Conservation (phyloP, 768 basidiomycete species). For the Gelatoporia subvermispora region DNA sequence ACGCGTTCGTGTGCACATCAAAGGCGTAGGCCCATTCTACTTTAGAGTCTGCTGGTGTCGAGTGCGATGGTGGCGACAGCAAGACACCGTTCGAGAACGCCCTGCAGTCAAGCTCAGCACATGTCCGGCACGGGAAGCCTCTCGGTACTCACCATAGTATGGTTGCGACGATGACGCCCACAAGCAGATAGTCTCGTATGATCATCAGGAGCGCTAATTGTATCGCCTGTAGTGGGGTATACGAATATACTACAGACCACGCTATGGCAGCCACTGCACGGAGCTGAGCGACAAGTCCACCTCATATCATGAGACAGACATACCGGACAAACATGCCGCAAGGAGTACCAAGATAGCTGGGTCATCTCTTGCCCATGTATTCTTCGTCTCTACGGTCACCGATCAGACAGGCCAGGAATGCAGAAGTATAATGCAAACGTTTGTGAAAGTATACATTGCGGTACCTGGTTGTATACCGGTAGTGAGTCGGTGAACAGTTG, state of each 20-base stretch:
- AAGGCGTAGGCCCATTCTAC: conserved; percentile 96
- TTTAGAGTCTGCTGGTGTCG: conserved; percentile 59
- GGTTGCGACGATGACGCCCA: conserved; percentile 71
- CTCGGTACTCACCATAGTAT: conserved; percentile 57
- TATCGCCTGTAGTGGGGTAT: conserved; percentile 49
- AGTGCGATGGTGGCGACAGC: conserved; percentile 67
- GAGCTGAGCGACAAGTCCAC: background rate
- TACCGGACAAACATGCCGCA: conserved; percentile 71
- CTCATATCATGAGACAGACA: conserved; percentile 14
- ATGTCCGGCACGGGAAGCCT: background rate
- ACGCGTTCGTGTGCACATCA: conserved; percentile 95
- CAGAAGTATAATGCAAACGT: conserved; percentile 45
- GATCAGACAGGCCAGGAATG: background rate
- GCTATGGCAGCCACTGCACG: conserved; percentile 68
- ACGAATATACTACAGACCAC: conserved; percentile 84
- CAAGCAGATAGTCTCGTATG: conserved; percentile 79
- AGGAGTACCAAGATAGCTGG: conserved; percentile 92
- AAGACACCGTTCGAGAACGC: conserved; percentile 69
- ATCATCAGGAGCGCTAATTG: conserved; percentile 77
- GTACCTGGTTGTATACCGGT: conserved; percentile 51
- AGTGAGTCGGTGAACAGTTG: conserved; percentile 10
- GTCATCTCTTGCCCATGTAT: conserved; percentile 97
- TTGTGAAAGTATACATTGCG: conserved; percentile 98
- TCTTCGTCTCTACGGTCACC: conserved; percentile 77
- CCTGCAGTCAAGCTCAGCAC: conserved; percentile 33